A percentile compares a stretch with the other conserved stretches of the same genome.
Evolutionary conservation across 208 protist genomes (phyloP).

Genomic region (Acanthamoeba castellanii): DNA sequence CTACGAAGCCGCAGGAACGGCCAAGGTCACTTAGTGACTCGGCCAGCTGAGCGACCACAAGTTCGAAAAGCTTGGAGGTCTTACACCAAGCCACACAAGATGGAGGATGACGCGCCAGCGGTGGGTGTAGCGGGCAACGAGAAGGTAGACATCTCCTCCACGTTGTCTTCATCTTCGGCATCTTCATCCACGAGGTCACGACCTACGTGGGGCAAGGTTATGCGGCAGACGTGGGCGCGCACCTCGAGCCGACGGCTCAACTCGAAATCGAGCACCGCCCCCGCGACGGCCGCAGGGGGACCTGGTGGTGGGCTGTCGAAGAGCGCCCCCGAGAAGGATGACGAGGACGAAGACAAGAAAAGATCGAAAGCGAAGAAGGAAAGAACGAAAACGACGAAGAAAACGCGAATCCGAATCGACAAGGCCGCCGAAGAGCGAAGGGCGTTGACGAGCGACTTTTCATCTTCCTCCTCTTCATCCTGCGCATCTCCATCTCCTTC

Average conservation of each 20-base stretch:
- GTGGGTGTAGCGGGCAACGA: no score
- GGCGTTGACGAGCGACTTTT: background rate
- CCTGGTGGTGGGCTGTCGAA: background rate
- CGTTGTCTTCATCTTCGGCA: background rate
- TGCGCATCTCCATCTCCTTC: background rate
- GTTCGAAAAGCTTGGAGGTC: no score
- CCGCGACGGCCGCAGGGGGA: background rate
- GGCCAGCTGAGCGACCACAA: no score
- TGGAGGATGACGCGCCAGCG: background rate
- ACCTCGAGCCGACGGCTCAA: background rate
- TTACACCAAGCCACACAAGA: no score
- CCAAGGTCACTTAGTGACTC: no score
- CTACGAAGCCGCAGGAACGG: no score
- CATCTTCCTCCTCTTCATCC: background rate
- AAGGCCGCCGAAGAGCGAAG: background rate
- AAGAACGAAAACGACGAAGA: constrained; percentile 34
- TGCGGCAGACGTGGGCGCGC: background rate
- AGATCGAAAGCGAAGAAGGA: constrained; percentile 40
- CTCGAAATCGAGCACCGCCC: constrained; percentile 17
- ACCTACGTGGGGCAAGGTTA: background rate
- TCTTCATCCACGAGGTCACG: background rate
- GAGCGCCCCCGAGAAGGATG: background rate
- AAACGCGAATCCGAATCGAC: background rate
- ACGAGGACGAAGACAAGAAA: background rate
- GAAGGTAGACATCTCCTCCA: background rate